phyloP scores from a whole-genome alignment of 169 alveolate genomes.

The Toxoplasma gondii region DNA sequence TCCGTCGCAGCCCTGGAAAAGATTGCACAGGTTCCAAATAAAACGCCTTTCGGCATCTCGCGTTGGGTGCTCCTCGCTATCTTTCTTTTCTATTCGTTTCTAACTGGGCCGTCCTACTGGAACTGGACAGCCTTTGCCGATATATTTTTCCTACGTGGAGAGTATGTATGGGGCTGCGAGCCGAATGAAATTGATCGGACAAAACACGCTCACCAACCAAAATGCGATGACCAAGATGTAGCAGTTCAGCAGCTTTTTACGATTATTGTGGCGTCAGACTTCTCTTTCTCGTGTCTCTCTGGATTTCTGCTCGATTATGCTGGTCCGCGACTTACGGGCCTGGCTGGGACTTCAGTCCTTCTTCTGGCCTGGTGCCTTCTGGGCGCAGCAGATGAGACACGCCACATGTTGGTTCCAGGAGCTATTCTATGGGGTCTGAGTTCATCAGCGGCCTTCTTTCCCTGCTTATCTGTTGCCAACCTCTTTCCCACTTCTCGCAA shows the following conservation, averaged over 20 bases:
- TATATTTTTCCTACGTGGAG: neutral
- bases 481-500: conserved; percentile 41
- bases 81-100: neutral
- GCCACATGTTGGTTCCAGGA: neutral
- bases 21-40: neutral
- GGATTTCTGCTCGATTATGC: conserved; percentile 16
- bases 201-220: neutral
- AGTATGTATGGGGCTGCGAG: conserved; percentile 11
- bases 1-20: neutral
- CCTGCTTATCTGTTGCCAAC: conserved; percentile 36
- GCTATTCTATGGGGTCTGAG: conserved; percentile 18
- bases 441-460: conserved; percentile 31
- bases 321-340: conserved; percentile 14
- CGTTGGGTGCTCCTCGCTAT: conserved; percentile 19
- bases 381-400: neutral
- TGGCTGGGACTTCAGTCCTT: neutral
- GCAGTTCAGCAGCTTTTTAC: neutral
- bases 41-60: conserved; percentile 4
- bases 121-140: conserved; percentile 50
- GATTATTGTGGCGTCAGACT: neutral
- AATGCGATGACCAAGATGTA: conserved; percentile 32
- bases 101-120: conserved; percentile 40
- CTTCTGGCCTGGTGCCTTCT: conserved; percentile 22
- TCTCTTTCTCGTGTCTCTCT: neutral
- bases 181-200: neutral